These are phyloP conservation scores for Rhodotorula mucilaginosa DNA, from an alignment of 1,284 basidiomycete genomes.

Conservation along the genomic window DNA sequence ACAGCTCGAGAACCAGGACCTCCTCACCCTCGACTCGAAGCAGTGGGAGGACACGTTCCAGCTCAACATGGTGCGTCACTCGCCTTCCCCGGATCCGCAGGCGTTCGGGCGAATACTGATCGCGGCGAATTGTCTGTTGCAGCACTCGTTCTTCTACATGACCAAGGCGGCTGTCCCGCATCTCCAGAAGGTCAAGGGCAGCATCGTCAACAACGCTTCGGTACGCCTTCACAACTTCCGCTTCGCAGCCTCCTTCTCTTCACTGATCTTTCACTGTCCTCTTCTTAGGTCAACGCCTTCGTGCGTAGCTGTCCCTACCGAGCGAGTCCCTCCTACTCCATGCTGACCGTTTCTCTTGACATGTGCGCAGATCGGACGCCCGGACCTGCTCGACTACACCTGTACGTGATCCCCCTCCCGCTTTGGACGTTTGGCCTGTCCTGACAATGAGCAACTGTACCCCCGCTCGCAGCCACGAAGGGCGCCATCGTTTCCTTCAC, in stretches of 20 bases:
- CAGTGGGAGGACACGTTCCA: slow-evolving; percentile 60
- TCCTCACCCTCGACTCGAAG: slow-evolving; percentile 53
- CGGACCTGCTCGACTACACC: slow-evolving; percentile 56
- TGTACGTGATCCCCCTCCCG: not conserved
- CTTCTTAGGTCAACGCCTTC: slow-evolving; percentile 53
- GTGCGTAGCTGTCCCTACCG: slow-evolving; percentile 33
- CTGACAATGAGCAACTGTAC: not conserved
- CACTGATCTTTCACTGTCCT: not conserved
- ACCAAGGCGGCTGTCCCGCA: slow-evolving; percentile 55
- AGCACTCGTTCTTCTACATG: slow-evolving; percentile 54
- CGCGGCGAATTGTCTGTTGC: not conserved
- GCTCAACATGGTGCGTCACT: slow-evolving; percentile 43
- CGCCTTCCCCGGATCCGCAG: not conserved
- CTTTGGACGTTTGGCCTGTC: not conserved
- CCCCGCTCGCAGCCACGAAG: slow-evolving; percentile 53
- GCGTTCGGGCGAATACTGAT: too few relatives aligned
- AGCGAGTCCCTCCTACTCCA: too few relatives aligned
- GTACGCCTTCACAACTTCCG: not conserved
- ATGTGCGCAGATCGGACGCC: slow-evolving; percentile 50
- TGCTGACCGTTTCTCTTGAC: not conserved
- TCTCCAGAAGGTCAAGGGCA: slow-evolving; percentile 49
- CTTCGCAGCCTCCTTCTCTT: not conserved
- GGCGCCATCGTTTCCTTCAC: slow-evolving; percentile 57
- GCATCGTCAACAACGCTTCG: slow-evolving; percentile 58
- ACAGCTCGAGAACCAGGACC: slow-evolving; percentile 55